phyloP scores from a whole-genome alignment of 1,139 yeast genomes.

The Protomyces gravidus region DNA sequence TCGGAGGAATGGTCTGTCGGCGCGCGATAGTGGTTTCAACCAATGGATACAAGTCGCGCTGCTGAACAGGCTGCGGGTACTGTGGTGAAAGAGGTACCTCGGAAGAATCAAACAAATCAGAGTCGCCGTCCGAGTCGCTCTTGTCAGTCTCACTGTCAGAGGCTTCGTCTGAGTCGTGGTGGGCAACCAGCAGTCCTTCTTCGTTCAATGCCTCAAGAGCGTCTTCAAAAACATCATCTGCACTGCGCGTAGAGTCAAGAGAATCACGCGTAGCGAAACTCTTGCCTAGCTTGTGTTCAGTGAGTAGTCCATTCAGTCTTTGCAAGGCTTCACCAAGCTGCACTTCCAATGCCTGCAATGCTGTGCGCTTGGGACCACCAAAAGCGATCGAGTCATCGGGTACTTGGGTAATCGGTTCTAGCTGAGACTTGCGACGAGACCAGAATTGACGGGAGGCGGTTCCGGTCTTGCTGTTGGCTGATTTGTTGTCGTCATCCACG shows the following conservation, averaged over 20 bases:
- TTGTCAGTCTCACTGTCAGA: background rate
- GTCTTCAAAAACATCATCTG: conserved; percentile 17
- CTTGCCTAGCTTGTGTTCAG: conserved; percentile 1
- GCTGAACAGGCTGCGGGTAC: background rate
- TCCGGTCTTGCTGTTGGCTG: background rate
- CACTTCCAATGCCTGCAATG: background rate
- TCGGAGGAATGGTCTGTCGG: conserved; percentile 56
- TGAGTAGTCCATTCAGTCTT: background rate
- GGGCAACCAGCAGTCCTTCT: conserved; percentile 15
- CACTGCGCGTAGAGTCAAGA: conserved; percentile 10
- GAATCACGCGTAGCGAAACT: conserved; percentile 2
- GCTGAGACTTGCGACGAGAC: background rate
- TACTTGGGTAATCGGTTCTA: background rate
- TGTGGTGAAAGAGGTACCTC: background rate
- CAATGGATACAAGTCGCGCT: conserved; percentile 20
- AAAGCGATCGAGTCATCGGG: background rate
- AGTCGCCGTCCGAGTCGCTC: conserved; percentile 15
- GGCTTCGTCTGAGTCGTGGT: conserved; percentile 14
- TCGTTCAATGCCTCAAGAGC: conserved; percentile 8
- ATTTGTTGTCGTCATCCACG: background rate
- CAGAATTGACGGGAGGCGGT: background rate
- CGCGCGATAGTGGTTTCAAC: conserved; percentile 41
- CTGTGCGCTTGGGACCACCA: background rate
- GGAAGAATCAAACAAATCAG: background rate
- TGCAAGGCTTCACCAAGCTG: background rate